These are phyloP conservation scores for Neophaeococcomyces aloes DNA, from an alignment of 2,329 filamentous ascomycete species.

Conservation along the genomic window DNA sequence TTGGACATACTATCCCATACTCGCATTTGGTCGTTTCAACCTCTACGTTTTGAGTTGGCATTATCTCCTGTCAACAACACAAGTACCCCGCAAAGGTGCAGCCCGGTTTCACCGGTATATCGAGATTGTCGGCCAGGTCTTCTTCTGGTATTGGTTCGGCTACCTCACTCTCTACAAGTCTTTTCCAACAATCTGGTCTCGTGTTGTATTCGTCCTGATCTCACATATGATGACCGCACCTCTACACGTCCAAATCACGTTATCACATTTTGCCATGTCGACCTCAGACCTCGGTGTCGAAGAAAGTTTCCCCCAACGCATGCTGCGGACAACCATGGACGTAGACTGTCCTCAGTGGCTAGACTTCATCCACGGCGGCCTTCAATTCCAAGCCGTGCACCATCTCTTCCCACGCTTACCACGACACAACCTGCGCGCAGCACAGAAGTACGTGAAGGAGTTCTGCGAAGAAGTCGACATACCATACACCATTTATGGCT, in stretches of 20 bases:
- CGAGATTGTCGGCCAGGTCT: slow-evolving; percentile 63
- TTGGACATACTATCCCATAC: slow-evolving; percentile 72
- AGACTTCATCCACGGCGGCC: slow-evolving; percentile 76
- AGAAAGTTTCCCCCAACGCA: slow-evolving; percentile 81
- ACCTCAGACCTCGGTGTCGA: slow-evolving; percentile 71
- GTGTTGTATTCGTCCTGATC: slow-evolving; percentile 64
- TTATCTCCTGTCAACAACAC: slow-evolving; percentile 54
- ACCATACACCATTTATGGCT: slow-evolving; percentile 76
- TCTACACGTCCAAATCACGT: slow-evolving; percentile 77
- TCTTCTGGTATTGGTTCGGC: slow-evolving; percentile 81
- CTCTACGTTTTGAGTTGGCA: slow-evolving; percentile 73
- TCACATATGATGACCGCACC: slow-evolving; percentile 72
- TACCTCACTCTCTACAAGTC: slow-evolving; percentile 64
- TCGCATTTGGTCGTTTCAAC: slow-evolving; percentile 76
- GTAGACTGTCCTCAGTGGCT: slow-evolving; percentile 83
- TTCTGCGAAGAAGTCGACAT: slow-evolving; percentile 76
- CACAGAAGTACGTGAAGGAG: slow-evolving; percentile 64
- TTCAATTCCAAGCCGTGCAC: slow-evolving; percentile 83
- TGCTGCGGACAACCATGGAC: slow-evolving; percentile 89
- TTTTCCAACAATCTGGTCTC: slow-evolving; percentile 57
- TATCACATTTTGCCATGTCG: slow-evolving; percentile 89
- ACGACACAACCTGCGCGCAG: slow-evolving; percentile 66
- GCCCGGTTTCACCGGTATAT: slow-evolving; percentile 76
- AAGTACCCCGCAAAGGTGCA: slow-evolving; percentile 62
- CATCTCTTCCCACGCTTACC: slow-evolving; percentile 76